These are phyloP conservation scores for Neopestalotiopsis rosae DNA, from an alignment of 2,329 filamentous ascomycete genomes.

Conservation along the genomic window DNA sequence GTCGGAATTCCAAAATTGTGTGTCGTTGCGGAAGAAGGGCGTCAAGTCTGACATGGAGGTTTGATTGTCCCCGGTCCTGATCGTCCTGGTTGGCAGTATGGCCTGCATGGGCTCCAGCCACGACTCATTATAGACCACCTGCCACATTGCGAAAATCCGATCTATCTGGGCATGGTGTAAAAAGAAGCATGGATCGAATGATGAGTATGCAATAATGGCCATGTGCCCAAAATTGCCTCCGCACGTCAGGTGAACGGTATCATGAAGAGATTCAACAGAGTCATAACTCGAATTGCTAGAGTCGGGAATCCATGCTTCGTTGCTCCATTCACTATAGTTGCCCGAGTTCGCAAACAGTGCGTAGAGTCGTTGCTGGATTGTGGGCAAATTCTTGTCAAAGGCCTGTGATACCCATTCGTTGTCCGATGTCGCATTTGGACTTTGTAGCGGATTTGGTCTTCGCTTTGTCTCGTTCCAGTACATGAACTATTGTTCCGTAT, in stretches of 20 bases:
- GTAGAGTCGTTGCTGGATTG: constrained; percentile 68
- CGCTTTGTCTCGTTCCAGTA: constrained; percentile 66
- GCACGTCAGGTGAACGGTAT: constrained; percentile 64
- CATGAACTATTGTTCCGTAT: constrained; percentile 51
- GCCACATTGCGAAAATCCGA: constrained; percentile 78
- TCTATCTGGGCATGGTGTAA: constrained; percentile 80
- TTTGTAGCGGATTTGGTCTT: constrained; percentile 49
- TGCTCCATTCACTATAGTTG: constrained; percentile 73
- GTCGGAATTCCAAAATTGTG: constrained; percentile 72
- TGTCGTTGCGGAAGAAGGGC: constrained; percentile 68
- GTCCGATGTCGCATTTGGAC: constrained; percentile 57
- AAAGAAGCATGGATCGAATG: constrained; percentile 82
- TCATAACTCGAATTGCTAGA: constrained; percentile 58
- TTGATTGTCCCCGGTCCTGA: constrained; percentile 56
- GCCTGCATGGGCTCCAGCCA: constrained; percentile 66
- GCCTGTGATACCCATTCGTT: constrained; percentile 60
- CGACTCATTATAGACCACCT: constrained; percentile 70
- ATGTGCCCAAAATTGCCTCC: constrained; percentile 65
- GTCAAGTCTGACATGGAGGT: constrained; percentile 63
- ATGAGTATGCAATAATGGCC: constrained; percentile 72
- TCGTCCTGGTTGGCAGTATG: constrained; percentile 66
- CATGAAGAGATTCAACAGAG: constrained; percentile 69
- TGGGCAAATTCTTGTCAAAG: constrained; percentile 56
- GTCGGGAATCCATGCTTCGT: constrained; percentile 64
- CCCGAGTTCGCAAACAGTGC: constrained; percentile 71